Evolutionary conservation across 805 yeast species (phyloP), one percentile per base, ranked within the genome.

Genomic region (Lachancea sp.): DNA sequence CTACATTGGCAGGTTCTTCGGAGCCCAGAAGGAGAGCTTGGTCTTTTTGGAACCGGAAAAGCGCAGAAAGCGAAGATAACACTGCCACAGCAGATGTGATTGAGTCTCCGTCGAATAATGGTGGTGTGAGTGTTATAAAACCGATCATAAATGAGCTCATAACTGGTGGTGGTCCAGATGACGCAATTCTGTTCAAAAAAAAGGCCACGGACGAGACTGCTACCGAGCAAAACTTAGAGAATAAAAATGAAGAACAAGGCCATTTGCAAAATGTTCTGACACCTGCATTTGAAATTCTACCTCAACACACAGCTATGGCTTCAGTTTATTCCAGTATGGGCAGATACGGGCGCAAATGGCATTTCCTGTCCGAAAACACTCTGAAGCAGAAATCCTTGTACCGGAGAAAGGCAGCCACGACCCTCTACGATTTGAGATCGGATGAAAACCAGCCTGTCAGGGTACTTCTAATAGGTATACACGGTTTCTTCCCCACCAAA

Each of bases 401-500:
- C 30, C 44, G 52, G 29, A 40, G 48, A 17, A 45, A 49, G 37
- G 52, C 66, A 1, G 37, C 42, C 1, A 47, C 48, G 3, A 56
- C 49, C 29, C 45, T 62, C 6, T 38, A 45, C 16, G 42, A 46
- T 9, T 25, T 63, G 19, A 50, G 61, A 1, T 42, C 55, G 18
- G 53, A 52, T 11, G 52, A 48, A 4, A 47, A 44, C 15, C 51
- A 49, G 39, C 70, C 78, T 31, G 75, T 77, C 46, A 78, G 80
- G 50, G 85, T 85, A 0, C 73, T 91, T 26, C 83, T 93, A 30
- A 79, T 91, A 47, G 99, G 99, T 0, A 90, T 91, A 1, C 99
- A 91, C 67, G 99, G 99, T 0, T 91, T 90, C 58, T 91, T 93
- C 68, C 99, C 99, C 0, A 85, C 88, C 1, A 78, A 76, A 50